phyloP scores from a whole-genome alignment of 495 filamentous ascomycete species.

The Aspergillus haitiensis region DNA sequence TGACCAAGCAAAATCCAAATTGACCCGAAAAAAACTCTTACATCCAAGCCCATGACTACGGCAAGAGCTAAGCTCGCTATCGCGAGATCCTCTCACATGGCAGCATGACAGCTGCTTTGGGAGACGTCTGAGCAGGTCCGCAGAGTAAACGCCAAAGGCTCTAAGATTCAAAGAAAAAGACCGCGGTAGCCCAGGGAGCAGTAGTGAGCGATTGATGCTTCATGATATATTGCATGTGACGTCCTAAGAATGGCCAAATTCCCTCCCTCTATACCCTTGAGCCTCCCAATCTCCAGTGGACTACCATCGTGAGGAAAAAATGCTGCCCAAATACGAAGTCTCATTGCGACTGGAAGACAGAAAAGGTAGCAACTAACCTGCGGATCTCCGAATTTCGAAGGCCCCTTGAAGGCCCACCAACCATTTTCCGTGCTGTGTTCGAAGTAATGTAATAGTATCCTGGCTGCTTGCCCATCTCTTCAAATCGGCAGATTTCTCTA shows the following conservation, averaged over 20 bases:
- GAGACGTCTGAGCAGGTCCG: slow-evolving; percentile 14
- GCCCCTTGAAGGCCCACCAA: slow-evolving; percentile 4
- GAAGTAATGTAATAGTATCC: slow-evolving; percentile 13
- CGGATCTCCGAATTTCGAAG: slow-evolving; percentile 4
- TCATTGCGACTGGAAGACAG: slow-evolving; percentile 18
- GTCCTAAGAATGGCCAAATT: slow-evolving; percentile 21
- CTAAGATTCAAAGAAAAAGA: slow-evolving; percentile 27
- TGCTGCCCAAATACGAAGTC: slow-evolving; percentile 19
- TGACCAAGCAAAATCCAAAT: slow-evolving; percentile 19
- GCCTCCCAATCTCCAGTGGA: slow-evolving; percentile 18
- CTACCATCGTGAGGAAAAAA: slow-evolving; percentile 17
- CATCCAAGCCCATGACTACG: slow-evolving; percentile 8
- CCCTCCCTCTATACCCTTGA: slow-evolving; percentile 1
- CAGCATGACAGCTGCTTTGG: slow-evolving; percentile 17
- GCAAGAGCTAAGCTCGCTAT: slow-evolving; percentile 7
- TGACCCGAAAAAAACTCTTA: slow-evolving; percentile 16
- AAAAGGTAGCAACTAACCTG: slow-evolving; percentile 15
- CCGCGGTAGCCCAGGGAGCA: slow-evolving; percentile 36
- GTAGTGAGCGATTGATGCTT: slow-evolving; percentile 22
- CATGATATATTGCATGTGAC: slow-evolving; percentile 24
- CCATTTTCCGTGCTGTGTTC: slow-evolving; percentile 11
- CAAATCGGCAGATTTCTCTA: slow-evolving; percentile 8
- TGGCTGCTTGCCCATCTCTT: slow-evolving; percentile 9
- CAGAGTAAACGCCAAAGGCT: slow-evolving; percentile 21
- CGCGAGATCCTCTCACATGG: not conserved